Percentiles rank a stretch among this genome's conserved stretches.
Evolutionary conservation across 2,329 filamentous ascomycete genomes (phyloP).

Genomic region (Emericellopsis atlantica): DNA sequence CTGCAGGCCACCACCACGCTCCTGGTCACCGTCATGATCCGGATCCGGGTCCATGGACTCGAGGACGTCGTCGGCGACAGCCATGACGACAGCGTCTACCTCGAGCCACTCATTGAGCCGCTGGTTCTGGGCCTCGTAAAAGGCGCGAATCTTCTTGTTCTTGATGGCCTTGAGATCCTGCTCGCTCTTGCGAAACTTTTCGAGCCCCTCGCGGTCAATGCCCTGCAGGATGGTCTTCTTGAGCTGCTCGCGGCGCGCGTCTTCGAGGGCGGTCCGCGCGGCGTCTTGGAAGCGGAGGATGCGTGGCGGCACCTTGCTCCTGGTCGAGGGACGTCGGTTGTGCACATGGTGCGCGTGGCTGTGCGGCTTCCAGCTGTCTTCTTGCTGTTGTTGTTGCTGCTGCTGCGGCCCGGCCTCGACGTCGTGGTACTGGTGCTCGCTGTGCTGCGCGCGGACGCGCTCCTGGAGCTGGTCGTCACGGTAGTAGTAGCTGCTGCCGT

Average conservation of each 20-base stretch:
- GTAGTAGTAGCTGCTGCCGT: background rate
- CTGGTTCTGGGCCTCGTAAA: slow-evolving; percentile 17
- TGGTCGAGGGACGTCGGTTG: background rate
- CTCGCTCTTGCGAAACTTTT: slow-evolving; percentile 15
- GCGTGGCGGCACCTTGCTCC: background rate
- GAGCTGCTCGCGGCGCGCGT: slow-evolving; percentile 15
- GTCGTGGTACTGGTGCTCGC: background rate
- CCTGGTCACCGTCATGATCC: slow-evolving; percentile 17
- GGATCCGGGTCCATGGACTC: slow-evolving; percentile 20
- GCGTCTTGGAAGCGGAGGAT: slow-evolving; percentile 18
- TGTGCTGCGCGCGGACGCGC: background rate
- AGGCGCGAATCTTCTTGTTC: slow-evolving; percentile 13
- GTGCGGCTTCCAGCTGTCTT: background rate
- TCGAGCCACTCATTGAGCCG: slow-evolving; percentile 19
- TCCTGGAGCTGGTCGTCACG: background rate
- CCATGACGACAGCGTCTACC: slow-evolving; percentile 19
- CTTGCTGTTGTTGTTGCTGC: too few species aligned
- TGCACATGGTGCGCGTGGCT: background rate
- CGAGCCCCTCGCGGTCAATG: slow-evolving; percentile 14
- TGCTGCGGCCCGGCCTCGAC: background rate
- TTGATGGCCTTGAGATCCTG: slow-evolving; percentile 13
- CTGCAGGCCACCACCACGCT: slow-evolving; percentile 16
- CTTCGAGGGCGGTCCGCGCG: slow-evolving; percentile 14
- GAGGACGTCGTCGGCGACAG: slow-evolving; percentile 18
- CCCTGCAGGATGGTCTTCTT: slow-evolving; percentile 15